Base-by-base conservation (phyloP, 2,329 filamentous ascomycete genomes). In the Penicillium sclerotiorum region DNA sequence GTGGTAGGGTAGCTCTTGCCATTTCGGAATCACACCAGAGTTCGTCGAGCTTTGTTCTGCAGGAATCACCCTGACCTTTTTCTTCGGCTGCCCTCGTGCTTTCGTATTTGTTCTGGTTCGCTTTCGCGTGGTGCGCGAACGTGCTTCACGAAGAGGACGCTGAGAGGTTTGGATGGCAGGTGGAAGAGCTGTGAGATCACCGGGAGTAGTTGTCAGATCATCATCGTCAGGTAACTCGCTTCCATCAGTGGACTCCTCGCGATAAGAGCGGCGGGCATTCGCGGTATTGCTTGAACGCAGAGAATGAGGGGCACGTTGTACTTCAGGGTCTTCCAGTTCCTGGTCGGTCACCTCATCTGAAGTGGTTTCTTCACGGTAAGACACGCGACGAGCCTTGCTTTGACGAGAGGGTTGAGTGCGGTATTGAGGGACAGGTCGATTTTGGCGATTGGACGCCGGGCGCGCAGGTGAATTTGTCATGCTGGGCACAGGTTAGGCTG, bases 1-100 rank as follows among this genome's bases (percentile, higher is more conserved):
- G 38, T 85, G 79, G 59, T 90, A 89, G 1, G 87, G 84, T 18
- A 90, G 76, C 18, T 75, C 78, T 49, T 77, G 74, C 82, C 82
- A 88, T 32, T 78, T 71, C 12, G 81, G 81, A 40, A 82, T 78
- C 4, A 70, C 59, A 6, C 73, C 60, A 50, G 66, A 63, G 8
- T 53, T 54, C 18, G 63, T 21, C 9, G 58, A 41, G 1, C 50
- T 37, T 22, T 47, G 41, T 4, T 62, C 55, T n/a, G 52, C 49
- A 5, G 44, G 40, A 17, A 62, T 50, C 6, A 56, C 33, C 45
- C 62, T 68, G 28, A 49, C 48, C 21, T 61, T 59, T 52, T 69
- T 70, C 37, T 58, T 57, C 30, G 61, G 53, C 9, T 58, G 53
- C 1, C 23, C 33, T 13, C 20, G 9, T 36, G 30, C 11, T 17